Conservation (phyloP, 2,329 filamentous ascomycete species). For the Chaetoscypha palmicola region DNA sequence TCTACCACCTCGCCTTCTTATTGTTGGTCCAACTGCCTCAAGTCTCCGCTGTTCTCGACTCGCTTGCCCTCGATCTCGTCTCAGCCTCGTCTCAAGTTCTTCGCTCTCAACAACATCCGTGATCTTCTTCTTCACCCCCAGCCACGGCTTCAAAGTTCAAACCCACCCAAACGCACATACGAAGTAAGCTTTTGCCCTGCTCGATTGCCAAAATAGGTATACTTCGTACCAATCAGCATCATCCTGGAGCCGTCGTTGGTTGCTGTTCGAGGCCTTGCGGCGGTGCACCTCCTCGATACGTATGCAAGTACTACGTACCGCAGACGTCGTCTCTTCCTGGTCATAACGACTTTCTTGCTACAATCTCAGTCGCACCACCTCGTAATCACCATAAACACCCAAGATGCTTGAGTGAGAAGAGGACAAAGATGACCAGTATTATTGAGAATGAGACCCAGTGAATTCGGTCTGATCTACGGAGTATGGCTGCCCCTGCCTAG, state of each 20-base stretch:
- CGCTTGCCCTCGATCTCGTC: constrained; percentile 6
- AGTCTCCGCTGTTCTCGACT: background rate
- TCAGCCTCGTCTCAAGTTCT: constrained; percentile 15
- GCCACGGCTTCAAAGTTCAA: too few species aligned
- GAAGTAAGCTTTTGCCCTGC: constrained; percentile 1
- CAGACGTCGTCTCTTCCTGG: background rate
- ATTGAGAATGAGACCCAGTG: background rate
- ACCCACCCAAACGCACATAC: constrained; percentile 8
- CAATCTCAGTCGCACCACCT: constrained; percentile 18
- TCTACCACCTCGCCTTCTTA: background rate
- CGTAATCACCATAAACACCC: constrained; percentile 17
- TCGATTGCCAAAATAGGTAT: background rate
- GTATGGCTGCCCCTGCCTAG: constrained; percentile 9
- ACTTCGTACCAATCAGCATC: constrained; percentile 4
- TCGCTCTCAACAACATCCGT: background rate
- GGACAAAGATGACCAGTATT: too few species aligned
- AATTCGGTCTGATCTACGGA: background rate
- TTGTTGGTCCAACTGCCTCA: constrained; percentile 2
- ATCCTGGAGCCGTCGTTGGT: too few species aligned
- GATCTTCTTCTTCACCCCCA: background rate
- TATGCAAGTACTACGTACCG: too few species aligned
- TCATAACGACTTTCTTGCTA: background rate
- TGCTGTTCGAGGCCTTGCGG: background rate
- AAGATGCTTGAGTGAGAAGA: background rate
- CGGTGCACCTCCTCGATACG: background rate